Conservation (phyloP, 2,329 filamentous ascomycete genomes). For the Diaporthe citriasiana region DNA sequence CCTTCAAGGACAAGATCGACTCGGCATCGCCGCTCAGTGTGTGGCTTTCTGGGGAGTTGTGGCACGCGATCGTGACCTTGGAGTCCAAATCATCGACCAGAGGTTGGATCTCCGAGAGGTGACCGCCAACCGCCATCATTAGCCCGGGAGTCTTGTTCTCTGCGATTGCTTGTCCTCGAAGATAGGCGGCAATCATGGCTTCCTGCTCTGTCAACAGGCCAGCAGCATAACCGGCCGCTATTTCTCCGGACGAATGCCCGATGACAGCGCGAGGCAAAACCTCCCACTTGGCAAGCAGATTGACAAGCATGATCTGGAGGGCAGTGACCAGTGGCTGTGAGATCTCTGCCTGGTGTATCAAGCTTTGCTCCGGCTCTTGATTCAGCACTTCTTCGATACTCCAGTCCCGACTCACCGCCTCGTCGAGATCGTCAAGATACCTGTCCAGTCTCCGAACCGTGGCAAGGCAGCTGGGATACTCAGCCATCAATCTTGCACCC, state of each 20-base stretch:
- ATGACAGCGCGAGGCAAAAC: conserved; percentile 46
- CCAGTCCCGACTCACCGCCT: conserved; percentile 45
- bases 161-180: neutral
- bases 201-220: conserved; percentile 46
- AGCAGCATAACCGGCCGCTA: conserved; percentile 50
- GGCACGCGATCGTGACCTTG: neutral
- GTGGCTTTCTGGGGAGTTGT: conserved; percentile 49
- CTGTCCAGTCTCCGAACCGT: neutral
- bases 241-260: conserved; percentile 53
- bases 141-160: conserved; percentile 51
- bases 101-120: conserved; percentile 57
- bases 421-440: neutral
- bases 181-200: conserved; percentile 45
- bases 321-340: conserved; percentile 37
- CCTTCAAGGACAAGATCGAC: neutral
- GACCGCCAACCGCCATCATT: conserved; percentile 69
- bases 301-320: conserved; percentile 53
- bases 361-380: neutral
- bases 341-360: conserved; percentile 47
- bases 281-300: conserved; percentile 47
- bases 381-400: conserved; percentile 30
- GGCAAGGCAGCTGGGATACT: conserved; percentile 1
- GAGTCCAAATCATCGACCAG: conserved; percentile 51
- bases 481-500: conserved; percentile 25
- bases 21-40: conserved; percentile 49